Evolutionary conservation across 176 grass and related monocot species (phyloP), one percentile per base, ranked within the genome.

Genomic region (Rhipidocladum racemiflorum): DNA sequence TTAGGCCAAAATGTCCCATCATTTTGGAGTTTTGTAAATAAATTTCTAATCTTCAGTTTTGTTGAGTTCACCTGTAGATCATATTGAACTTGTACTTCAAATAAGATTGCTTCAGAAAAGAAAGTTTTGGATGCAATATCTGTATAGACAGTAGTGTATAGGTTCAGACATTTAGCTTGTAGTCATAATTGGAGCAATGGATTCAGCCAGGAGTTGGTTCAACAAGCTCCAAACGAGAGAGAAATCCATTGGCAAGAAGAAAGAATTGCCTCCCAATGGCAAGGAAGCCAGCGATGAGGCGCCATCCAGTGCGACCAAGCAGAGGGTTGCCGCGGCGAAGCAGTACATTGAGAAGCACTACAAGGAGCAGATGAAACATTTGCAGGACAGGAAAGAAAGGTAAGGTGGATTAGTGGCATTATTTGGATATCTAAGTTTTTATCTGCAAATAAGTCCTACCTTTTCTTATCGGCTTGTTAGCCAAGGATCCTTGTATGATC

Each of bases 341-440:
- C 90, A 98, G 62, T 98, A 98, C 78, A 98, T 98, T 65, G 95
- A 97, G 87, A 97, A 97, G 66, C 95, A 93, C 56, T 98, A 95
- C 81, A 98, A 92, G 88, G 92, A 98, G 78, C 95, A 95, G 64
- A 91, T 90, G 90, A 98, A 98, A 70, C 87, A 93, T 44, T 51
- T 95, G 79, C 90, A 98, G 59, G 92, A 98, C 48, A 90, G 92
- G 73, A 98, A 94, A 77, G 95, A 95, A 45, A 84, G 94, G 91
- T 97, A 87, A 64, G 25, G 29, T 46, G 24, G 72, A 67, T 80
- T 42, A 3, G 6, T 48, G 53, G n/a, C 63, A 38, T 20, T 77
- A 20, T 51, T 62, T 0, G 36, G 17, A 17, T 23, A 39, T 51
- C 6, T 40, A 50, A 25, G 56, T 50, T 35, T 46, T 15, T 46